Evolutionary conservation across 2,329 filamentous ascomycete genomes (phyloP).

Genomic region (Botrytis pseudocinerea): DNA sequence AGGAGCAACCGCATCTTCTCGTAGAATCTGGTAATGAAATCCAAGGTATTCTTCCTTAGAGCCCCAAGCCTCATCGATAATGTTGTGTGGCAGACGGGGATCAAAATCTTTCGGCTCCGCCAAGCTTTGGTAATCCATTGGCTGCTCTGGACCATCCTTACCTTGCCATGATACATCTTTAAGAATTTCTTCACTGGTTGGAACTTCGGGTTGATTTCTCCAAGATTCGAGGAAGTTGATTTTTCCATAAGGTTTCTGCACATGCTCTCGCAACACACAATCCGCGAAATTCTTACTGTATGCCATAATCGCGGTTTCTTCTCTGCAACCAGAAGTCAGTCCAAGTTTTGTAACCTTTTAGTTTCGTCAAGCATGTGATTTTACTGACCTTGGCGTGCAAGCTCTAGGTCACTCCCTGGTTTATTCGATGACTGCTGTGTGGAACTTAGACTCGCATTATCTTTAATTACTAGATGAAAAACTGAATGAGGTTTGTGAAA

Average conservation of each 20-base stretch:
- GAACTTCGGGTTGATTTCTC: slow-evolving; percentile 54
- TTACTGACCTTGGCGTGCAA: not conserved
- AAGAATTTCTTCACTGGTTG: slow-evolving; percentile 54
- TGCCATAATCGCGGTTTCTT: not conserved
- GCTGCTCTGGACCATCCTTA: slow-evolving; percentile 20
- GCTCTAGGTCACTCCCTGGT: not conserved
- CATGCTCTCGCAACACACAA: slow-evolving; percentile 9
- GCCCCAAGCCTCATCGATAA: slow-evolving; percentile 56
- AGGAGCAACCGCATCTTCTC: slow-evolving; percentile 71
- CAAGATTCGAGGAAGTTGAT: slow-evolving; percentile 34
- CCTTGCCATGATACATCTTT: slow-evolving; percentile 19
- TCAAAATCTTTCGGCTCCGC: slow-evolving; percentile 21
- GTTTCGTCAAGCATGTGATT: not conserved
- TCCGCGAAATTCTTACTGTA: not conserved
- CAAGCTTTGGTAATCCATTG: slow-evolving; percentile 34
- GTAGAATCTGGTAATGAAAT: slow-evolving; percentile 71
- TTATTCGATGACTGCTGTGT: not conserved
- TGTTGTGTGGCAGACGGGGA: slow-evolving; percentile 48
- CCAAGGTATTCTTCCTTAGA: slow-evolving; percentile 67
- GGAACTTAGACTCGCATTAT: not conserved
- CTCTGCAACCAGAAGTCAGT: not conserved
- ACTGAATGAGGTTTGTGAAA: not conserved
- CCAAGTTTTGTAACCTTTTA: not conserved
- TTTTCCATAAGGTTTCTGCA: slow-evolving; percentile 18
- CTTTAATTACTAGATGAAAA: not conserved